These are phyloP conservation scores for Dryas octopetala DNA, from an alignment of 306 rosid species.

Conservation along the genomic window DNA sequence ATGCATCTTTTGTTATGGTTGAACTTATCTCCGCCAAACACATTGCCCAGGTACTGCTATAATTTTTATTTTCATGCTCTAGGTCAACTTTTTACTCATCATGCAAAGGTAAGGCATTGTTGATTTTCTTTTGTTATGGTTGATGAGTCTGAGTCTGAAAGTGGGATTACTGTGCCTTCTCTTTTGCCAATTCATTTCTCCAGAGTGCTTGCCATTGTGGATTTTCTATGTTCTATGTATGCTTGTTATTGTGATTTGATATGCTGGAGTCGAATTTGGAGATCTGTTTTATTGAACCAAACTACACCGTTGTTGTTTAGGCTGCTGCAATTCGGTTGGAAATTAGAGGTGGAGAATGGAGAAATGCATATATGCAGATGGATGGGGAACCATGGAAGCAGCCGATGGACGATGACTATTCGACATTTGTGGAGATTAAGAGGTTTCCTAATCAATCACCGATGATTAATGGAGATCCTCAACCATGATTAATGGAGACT, in stretches of 20 bases:
- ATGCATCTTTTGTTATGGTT: slow-evolving; percentile 97
- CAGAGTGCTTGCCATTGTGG: neutral
- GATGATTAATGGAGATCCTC: slow-evolving; percentile 60
- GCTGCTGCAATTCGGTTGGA: slow-evolving; percentile 90
- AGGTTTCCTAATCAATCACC: slow-evolving; percentile 78
- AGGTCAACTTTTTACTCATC: neutral
- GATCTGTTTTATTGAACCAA: neutral
- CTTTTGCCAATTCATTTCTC: neutral
- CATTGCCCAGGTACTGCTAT: slow-evolving; percentile 76
- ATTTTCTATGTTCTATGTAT: neutral
- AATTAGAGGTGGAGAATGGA: slow-evolving; percentile 93
- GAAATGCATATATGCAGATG: slow-evolving; percentile 77
- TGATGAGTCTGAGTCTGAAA: neutral
- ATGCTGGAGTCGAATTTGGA: neutral
- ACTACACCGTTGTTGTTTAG: slow-evolving; percentile 36
- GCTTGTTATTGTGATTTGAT: neutral
- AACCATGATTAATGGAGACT: neutral
- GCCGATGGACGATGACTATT: slow-evolving; percentile 60
- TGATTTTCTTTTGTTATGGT: too few relatives aligned
- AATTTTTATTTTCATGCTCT: neutral
- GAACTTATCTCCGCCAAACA: slow-evolving; percentile 92
- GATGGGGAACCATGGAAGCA: slow-evolving; percentile 99
- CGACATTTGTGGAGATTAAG: slow-evolving; percentile 84
- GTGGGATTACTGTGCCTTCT: neutral
- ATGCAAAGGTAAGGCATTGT: neutral